Evolutionary conservation across 768 basidiomycete species (phyloP), one percentile per base, ranked within the genome.

Genomic region (Tricholoma bakamatsutake): DNA sequence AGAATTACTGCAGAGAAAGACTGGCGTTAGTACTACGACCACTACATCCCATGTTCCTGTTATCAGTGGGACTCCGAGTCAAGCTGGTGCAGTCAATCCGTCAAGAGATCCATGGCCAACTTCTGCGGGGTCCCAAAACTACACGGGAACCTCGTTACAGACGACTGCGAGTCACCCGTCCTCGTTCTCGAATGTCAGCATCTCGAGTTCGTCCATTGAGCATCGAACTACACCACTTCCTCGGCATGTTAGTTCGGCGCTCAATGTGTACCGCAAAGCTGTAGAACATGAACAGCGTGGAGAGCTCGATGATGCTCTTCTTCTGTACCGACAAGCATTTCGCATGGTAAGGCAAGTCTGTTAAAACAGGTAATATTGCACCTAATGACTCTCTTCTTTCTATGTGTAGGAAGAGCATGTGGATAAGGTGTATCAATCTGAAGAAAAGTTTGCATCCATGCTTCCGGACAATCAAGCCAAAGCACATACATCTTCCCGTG

Each of bases 321-420:
- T 69, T 24, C 70, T 93, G 7, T 97, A 96, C 63, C 83, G 90
- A 9, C 81, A 82, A 58, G 90, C 90, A 2, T 94, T 93, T 67
- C 81, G 86, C 52, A 71, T 87, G 71, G 76, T 77, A 67, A 53
- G 39, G 42, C 54, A 15, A 51, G 45, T 56, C 27, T 35, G 51
- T 27, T 15, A 33, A 18, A 50, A 4, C 31, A 37, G 52, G 33
- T 30, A 17, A 37, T 17, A 27, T 21, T 28, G 12, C 45, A 47
- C 35, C 48, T 62, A 28, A 58, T 50, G 39, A 27, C 27, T 48
- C 37, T 56, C n/a, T 47, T 30, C 7, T 31, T 28, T 17, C 37
- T 35, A 13, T 3, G 40, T 54, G 34, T 57, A 77, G 70, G 81
- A 93, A 57, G 74, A 86, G 34, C 74, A 88, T 57, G 88, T 94